Evolutionary conservation across 164 flowering plant species (phyloP).

Genomic region (Buxus sempervirens): DNA sequence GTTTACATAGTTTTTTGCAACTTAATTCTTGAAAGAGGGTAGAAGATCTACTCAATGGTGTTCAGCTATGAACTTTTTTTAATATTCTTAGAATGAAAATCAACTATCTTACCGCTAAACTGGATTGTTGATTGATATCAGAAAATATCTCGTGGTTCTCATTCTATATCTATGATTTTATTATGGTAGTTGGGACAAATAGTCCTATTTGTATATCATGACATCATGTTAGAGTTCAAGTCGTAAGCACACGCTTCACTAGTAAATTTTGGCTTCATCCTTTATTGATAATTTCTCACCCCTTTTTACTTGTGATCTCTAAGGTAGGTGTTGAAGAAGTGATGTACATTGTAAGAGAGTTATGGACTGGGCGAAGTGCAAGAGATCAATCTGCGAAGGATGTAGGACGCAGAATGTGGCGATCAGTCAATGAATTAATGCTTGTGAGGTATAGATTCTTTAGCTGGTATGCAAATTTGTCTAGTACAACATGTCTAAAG

Average conservation of each 20-base stretch:
- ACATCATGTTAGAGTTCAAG: neutral
- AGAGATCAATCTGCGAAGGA: conserved; percentile 60
- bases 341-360: conserved; percentile 74
- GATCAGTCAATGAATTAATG: conserved; percentile 86
- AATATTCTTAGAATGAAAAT: neutral
- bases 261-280: neutral
- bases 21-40: neutral
- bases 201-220: neutral
- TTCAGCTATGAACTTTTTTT: neutral
- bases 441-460: conserved; percentile 67
- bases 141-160: neutral
- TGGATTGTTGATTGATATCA: neutral
- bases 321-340: conserved; percentile 96
- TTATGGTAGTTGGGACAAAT: neutral
- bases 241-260: neutral
- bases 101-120: neutral
- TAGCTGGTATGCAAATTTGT: neutral
- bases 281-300: conserved; percentile 6
- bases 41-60: no score
- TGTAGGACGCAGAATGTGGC: conserved; percentile 96
- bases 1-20: neutral
- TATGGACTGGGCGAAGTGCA: conserved; percentile 94
- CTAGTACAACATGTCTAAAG: neutral
- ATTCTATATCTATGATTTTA: no score
- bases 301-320: conserved; percentile 13